phyloP scores from a whole-genome alignment of 139 green algal species.

The Chlamydomonas incerta region DNA sequence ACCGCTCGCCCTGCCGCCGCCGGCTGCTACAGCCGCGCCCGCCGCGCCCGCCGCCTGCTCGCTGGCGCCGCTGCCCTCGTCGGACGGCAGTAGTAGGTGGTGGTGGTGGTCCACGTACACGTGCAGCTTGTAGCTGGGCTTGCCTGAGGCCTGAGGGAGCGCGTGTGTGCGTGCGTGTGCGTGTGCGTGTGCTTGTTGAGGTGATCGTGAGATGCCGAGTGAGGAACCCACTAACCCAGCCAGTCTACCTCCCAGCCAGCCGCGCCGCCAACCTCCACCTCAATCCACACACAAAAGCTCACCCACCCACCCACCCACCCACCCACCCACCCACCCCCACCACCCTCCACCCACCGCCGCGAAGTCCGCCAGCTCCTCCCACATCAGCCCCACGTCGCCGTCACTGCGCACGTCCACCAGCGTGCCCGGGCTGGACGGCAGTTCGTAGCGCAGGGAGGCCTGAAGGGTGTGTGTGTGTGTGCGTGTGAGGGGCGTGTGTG shows the following conservation, averaged over 20 bases:
- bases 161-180: no score
- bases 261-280: no score
- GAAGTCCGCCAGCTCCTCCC: slow-evolving; percentile 44
- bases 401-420: slow-evolving; percentile 67
- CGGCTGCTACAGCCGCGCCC: no score
- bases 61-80: slow-evolving; percentile 26
- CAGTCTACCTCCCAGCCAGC: background rate
- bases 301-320: no score
- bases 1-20: background rate
- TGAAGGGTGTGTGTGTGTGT: no score
- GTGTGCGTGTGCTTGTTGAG: no score
- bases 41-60: background rate
- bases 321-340: background rate
- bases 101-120: slow-evolving; percentile 51
- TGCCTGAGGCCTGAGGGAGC: slow-evolving; percentile 9
- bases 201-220: no score
- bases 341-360: background rate
- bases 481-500: no score
- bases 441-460: slow-evolving; percentile 66
- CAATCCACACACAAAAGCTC: no score
- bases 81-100: background rate
- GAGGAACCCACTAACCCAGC: no score
- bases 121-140: slow-evolving; percentile 56
- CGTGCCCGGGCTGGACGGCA: slow-evolving; percentile 58
- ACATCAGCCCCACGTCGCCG: slow-evolving; percentile 72